Base-by-base conservation (phyloP, 306 rosid genomes). In the Malus sieversii region DNA sequence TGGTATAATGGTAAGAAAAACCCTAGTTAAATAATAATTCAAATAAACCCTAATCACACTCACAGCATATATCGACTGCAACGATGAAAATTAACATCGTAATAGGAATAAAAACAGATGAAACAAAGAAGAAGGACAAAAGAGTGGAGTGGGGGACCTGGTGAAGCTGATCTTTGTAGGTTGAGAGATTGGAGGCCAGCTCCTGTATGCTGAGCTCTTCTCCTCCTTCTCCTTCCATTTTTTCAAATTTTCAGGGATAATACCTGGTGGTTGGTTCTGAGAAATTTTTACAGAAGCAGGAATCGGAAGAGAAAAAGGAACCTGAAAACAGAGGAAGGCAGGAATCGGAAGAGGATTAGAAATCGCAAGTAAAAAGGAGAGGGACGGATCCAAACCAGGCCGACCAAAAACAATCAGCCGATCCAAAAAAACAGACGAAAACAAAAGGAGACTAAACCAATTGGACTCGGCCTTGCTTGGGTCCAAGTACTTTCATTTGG, bases 171-270 rank as follows among this genome's bases (percentile, higher is more conserved):
- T 89, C 91, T 80, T 89, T 90, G 90, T 92, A 95, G 45, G 86
- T 82, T 14, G 96, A 84, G 69, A 95, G 95, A 85, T 89, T 95
- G 72, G 95, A 86, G 77, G 96, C 88, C 23, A 95, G 68, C 81
- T 95, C 97, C 51, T 90, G 79, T 20, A 92, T 84, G 95, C 85
- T 89, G 8, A 92, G 82, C 78, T 95, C 96, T 32, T 92, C 98
- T 71, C 89, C 84, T 45, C 69, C 86, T 70, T 71, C 95, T 53
- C 87, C 94, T 85, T 88, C 87, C 95, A 86, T 87, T 67, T 66
- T 66, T 29, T 77, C 16, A 25, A 27, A 0, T 27, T 61, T 61
- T 15, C 68, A 35, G 48, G 38, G 48, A 25, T 29, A 5, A 2
- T 48, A 14, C 1, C 53, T 5, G 53, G 15, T 12, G 22, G 22